Base-by-base conservation (phyloP, 495 filamentous ascomycete species). In the Talaromyces adpressus region DNA sequence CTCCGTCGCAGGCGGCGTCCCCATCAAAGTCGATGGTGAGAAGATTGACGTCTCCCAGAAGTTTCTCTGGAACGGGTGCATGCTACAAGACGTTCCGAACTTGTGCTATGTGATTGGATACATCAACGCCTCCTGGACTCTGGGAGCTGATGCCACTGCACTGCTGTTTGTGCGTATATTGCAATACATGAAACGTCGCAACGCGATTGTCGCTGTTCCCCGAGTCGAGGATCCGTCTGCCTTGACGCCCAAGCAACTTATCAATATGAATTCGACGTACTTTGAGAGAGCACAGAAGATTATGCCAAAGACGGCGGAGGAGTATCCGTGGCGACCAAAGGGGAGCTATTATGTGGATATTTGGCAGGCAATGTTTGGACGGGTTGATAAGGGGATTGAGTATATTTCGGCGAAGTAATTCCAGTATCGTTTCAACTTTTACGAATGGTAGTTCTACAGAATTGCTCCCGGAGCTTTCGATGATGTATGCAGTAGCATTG, bases 21-120 rank as follows among this genome's bases (percentile, higher is more conserved):
- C 66, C 0, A 59, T 89, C 14, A 68, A 68, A 3, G 83, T 90
- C 0, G 84, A 91, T 67, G 83, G 81, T n/a, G 62, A 76, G 22
- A 75, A 75, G 20, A 59, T 86, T 34, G 69, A 83, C 5, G 64
- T 81, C 47, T 64, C 68, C 8, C 71, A 78, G 3, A 81, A 81
- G 63, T 79, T 76, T 65, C 64, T 87, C 27, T 87, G 86, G 85
- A 81, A 84, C 62, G 80, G 83, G 1, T 69, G 80, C 12, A 87
- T 89, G 85, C 53, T 87, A 49, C 74, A 85, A 65, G 83, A 83
- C 62, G 61, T 89, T 0, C 85, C 85, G 1, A 89, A 89, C 63
- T 70, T 80, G 20, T 68, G 77, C 2, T 78, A 84, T 62, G 69
- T 85, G 5, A 75, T 87, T 57, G 85, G 85, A 2, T 88, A 87